A percentile compares a stretch with the other conserved stretches of the same genome.
Conservation (phyloP, 148 eudicot species). For the Rhododendron mucronatum region DNA sequence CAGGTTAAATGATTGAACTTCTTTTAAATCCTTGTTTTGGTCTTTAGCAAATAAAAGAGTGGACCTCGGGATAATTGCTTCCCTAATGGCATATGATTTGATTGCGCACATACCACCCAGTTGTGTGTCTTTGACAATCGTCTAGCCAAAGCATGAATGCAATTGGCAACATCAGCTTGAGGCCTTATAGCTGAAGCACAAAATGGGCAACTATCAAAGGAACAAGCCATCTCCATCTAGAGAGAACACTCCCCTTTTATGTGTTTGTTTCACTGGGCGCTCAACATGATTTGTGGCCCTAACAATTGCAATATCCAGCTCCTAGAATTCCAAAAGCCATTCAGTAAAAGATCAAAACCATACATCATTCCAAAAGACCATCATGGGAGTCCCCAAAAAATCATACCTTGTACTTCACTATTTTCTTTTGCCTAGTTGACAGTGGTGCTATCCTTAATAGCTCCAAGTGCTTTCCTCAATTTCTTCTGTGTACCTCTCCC, state of each 20-base stretch:
- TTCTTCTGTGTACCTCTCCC: constrained; percentile 69
- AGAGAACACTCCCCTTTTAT: constrained; percentile 55
- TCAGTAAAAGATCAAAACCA: constrained; percentile 10
- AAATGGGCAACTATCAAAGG: neutral
- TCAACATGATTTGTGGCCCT: constrained; percentile 94
- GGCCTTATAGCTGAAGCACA: constrained; percentile 53
- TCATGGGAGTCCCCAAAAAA: constrained; percentile 1
- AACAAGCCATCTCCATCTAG: neutral
- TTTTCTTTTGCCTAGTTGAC: constrained; percentile 94
- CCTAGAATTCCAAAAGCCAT: constrained; percentile 31
- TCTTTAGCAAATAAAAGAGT: neutral
- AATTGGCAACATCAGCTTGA: constrained; percentile 93
- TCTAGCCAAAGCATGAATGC: constrained; percentile 64
- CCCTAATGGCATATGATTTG: neutral
- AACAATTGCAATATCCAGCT: constrained; percentile 80
- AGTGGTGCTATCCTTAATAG: constrained; percentile 83
- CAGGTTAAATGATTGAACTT: neutral
- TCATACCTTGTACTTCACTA: constrained; percentile 76
- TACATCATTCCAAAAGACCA: neutral
- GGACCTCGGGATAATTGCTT: neutral
- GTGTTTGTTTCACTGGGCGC: constrained; percentile 85
- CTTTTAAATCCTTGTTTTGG: neutral
- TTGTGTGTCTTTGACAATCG: constrained; percentile 84
- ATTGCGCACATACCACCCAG: constrained; percentile 67
- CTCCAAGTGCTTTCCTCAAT: constrained; percentile 53